Base-by-base conservation (phyloP, 2,329 filamentous ascomycete genomes). In the Colletotrichum tamarilloi region DNA sequence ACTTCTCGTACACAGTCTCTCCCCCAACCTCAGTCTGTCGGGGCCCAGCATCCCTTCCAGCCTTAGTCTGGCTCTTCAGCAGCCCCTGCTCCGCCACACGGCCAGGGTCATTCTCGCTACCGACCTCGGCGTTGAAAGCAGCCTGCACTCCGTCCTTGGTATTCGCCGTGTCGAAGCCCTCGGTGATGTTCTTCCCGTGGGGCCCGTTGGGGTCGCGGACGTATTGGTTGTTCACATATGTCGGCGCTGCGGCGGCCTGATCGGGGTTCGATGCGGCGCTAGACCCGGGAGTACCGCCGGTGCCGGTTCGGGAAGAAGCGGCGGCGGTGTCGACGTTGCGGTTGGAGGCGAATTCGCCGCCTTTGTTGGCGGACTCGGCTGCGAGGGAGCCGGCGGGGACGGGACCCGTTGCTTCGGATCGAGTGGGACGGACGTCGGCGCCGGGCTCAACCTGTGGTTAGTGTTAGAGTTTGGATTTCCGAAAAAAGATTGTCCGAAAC, bases 331-430 rank as follows among this genome's bases (percentile, higher is more conserved):
- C 84, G 22, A 87, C 85, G 74, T 87, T 85, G 28, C 86, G 84
- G 82, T 94, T 93, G 69, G 87, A 81, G 53, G 87, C 84, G 77
- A 94, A 94, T 14, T 81, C 84, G 75, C 93, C 93, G 70, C 87
- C 87, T 26, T 84, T 76, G 59, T 86, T 84, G 72, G 90, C 83
- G 0, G 94, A 97, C 78, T 96, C 92, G 72, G 91, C 92, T 12
- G 94, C 94, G 5, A 97, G 90, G 7, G 93, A 96, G 82, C 93
- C 93, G 16, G 88, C 85, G 57, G 88, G 84, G 1, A 96, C 87
- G 30, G 86, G 78, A 65, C 94, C 94, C 5, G 92, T 85, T 16
- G 87, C 84, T 81, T 97, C 94, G 19, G 84, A 80, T 72, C 86
- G 88, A 1, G 78, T 68, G 32, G 90, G 88, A 57, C 42, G 42